Evolutionary conservation across 2,329 filamentous ascomycete genomes (phyloP), one percentile per base, ranked within the genome.

Genomic region (Beauveria medogensis): DNA sequence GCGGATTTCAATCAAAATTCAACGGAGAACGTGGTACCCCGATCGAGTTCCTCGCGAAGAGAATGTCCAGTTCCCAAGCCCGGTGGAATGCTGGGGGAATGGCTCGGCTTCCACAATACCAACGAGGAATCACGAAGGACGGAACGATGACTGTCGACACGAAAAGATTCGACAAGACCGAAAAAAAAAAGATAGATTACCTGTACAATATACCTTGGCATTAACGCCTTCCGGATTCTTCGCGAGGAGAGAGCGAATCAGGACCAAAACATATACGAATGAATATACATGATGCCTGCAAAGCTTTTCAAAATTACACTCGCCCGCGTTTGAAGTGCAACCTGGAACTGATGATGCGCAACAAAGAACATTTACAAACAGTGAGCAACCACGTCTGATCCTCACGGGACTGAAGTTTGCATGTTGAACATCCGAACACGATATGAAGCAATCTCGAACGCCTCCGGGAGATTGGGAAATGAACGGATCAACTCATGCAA

Each of bases 41-140:
- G 79, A 72, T 78, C 77, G 59, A 70, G 75, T 51, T 80, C 40
- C 28, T 55, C 59, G 14, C 53, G 80, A 69, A 82, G 91, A 68
- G 91, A 95, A 71, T 99, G 94, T 71, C 94, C 94, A 0, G 86
- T 99, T 14, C 94, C 94, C 5, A 97, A 97, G 74, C 93, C 94
- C 0, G 81, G 85, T 37, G 92, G 92, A 3, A 75, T 92, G 40
- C 75, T 96, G 51, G 90, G 90, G 14, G 83, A 89, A 69, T 78
- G 93, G 67, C 75, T 94, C 64, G 91, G 90, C 0, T 89, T 93
- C 70, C 82, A 80, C 66, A 77, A 72, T 63, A 62, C 62, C 46
- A 69, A 67, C 22, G 66, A 67, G n/a, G 65, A 59, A 22, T 60
- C 63, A 50, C 64, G 63, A 58, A 67, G 60, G 52, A 60, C 60